Conservation (phyloP, 176 grass and related monocot genomes). For the Triticum dicoccoides region DNA sequence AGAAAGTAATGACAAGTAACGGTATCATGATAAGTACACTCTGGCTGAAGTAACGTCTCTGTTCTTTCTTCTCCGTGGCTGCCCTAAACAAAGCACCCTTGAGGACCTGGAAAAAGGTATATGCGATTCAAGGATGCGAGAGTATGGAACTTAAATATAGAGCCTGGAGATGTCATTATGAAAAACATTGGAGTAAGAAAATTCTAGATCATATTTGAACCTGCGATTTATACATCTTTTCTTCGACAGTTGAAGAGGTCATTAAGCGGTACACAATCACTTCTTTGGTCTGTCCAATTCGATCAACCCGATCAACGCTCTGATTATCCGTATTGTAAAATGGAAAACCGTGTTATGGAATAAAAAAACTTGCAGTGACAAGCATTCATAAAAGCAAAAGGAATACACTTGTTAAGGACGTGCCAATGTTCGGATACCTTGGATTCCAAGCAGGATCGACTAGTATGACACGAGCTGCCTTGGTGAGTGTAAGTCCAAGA, state of each 20-base stretch:
- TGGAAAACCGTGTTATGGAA: slow-evolving; percentile 17
- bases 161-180: not conserved
- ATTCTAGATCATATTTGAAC: slow-evolving; percentile 26
- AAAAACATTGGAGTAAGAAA: slow-evolving; percentile 11
- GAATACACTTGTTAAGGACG: not conserved
- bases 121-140: not conserved
- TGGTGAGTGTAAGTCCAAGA: too few relatives aligned
- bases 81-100: slow-evolving; percentile 87
- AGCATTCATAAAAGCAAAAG: not conserved
- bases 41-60: slow-evolving; percentile 83
- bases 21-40: slow-evolving; percentile 44
- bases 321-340: slow-evolving; percentile 82
- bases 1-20: slow-evolving; percentile 7
- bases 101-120: slow-evolving; percentile 54
- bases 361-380: not conserved
- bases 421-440: slow-evolving; percentile 51
- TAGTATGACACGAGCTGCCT: slow-evolving; percentile 89
- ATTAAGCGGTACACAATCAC: slow-evolving; percentile 72
- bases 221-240: slow-evolving; percentile 97
- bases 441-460: slow-evolving; percentile 98
- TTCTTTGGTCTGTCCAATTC: slow-evolving; percentile 84
- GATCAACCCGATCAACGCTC: slow-evolving; percentile 82
- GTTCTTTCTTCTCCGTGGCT: slow-evolving; percentile 94
- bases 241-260: slow-evolving; percentile 90
- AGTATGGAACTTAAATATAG: not conserved